Evolutionary conservation across 768 basidiomycete species (phyloP).

Genomic region (Hericium rajendrae): DNA sequence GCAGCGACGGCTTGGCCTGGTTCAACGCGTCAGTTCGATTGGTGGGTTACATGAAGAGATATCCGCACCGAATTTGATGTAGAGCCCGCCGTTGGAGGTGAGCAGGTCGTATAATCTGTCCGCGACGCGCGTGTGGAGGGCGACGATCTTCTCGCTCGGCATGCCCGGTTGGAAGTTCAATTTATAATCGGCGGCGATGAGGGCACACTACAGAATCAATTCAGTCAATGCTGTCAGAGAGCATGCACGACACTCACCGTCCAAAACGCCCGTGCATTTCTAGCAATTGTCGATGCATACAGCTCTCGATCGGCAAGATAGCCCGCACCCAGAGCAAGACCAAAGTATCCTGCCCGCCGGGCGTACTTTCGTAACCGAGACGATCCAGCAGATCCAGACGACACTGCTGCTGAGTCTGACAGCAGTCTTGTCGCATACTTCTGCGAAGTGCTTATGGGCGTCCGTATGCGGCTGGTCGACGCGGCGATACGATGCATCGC

Average conservation of each 20-base stretch:
- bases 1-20: slow-evolving; percentile 71
- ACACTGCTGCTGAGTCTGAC: background rate
- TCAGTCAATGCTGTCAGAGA: background rate
- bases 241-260: slow-evolving; percentile 27
- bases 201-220: slow-evolving; percentile 39
- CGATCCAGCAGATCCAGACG: background rate
- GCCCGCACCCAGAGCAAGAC: slow-evolving; percentile 21
- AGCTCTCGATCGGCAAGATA: slow-evolving; percentile 33
- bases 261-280: slow-evolving; percentile 41
- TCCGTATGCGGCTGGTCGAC: too few species aligned
- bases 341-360: slow-evolving; percentile 18
- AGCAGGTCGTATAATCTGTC: slow-evolving; percentile 67
- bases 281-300: slow-evolving; percentile 37
- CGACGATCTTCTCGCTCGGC: slow-evolving; percentile 59
- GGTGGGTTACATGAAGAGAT: background rate
- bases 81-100: slow-evolving; percentile 74
- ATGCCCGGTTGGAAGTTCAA: slow-evolving; percentile 69
- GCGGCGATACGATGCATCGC: too few species aligned
- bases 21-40: background rate
- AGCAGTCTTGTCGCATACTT: background rate
- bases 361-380: slow-evolving; percentile 3
- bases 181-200: slow-evolving; percentile 79
- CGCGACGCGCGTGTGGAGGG: slow-evolving; percentile 79
- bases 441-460: too few species aligned
- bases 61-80: slow-evolving; percentile 68